A percentile compares a stretch with the other conserved stretches of the same genome.
These are phyloP conservation scores for Davidsoniella neocaledoniae DNA, from an alignment of 2,329 filamentous ascomycete species.

Conservation along the genomic window DNA sequence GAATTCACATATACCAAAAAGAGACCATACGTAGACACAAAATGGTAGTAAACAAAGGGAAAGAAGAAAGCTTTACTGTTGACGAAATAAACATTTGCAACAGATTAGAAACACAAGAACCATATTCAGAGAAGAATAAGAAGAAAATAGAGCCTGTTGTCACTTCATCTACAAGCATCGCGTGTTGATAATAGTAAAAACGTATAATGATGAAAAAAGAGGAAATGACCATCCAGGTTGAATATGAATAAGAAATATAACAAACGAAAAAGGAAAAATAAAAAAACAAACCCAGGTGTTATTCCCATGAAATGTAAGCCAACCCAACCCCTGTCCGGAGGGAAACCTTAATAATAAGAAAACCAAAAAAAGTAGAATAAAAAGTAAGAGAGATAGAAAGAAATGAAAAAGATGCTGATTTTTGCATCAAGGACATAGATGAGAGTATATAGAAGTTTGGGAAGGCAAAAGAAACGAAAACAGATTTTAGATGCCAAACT, in stretches of 20 bases:
- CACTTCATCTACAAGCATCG: no score
- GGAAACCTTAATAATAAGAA: background rate
- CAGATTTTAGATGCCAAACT: background rate
- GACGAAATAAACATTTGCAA: background rate
- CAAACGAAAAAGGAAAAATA: background rate
- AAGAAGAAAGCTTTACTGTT: no score
- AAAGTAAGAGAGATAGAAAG: background rate
- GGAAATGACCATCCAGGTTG: no score
- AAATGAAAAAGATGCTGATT: no score
- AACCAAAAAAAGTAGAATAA: background rate
- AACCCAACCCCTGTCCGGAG: background rate
- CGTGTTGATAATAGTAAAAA: background rate
- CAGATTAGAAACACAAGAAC: no score
- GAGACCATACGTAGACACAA: no score
- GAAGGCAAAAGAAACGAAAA: conserved; percentile 1
- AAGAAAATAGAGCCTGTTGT: no score
- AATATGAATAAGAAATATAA: background rate
- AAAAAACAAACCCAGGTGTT: background rate
- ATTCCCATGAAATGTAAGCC: conserved; percentile 1
- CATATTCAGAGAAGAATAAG: no score
- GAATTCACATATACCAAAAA: no score
- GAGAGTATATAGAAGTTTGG: background rate
- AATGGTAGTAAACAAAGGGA: no score
- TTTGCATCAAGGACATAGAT: background rate
- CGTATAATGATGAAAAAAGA: background rate